These are phyloP conservation scores for Boletus tomentosulus DNA, from an alignment of 768 basidiomycete species.

Conservation along the genomic window DNA sequence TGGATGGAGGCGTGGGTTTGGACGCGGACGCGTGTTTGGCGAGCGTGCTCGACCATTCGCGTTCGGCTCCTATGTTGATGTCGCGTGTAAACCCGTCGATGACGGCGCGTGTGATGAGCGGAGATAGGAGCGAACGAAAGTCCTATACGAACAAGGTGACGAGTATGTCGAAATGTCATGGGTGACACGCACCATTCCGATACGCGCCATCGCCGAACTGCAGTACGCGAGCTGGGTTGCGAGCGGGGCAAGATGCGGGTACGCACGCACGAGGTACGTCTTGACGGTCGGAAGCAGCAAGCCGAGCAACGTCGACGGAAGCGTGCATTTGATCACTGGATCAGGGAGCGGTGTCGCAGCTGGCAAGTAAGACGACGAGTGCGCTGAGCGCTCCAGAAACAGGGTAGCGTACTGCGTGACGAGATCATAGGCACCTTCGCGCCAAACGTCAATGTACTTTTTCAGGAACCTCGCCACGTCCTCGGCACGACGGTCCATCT, in stretches of 20 bases:
- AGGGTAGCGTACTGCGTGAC: slow-evolving; percentile 87
- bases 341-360: slow-evolving; percentile 20
- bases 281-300: slow-evolving; percentile 67
- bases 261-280: slow-evolving; percentile 56
- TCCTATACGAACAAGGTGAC: slow-evolving; percentile 32
- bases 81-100: slow-evolving; percentile 51
- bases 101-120: slow-evolving; percentile 66
- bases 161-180: neutral
- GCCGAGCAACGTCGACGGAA: slow-evolving; percentile 30
- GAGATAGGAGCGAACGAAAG: slow-evolving; percentile 66
- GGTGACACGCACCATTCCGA: slow-evolving; percentile 58
- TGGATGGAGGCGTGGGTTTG: slow-evolving; percentile 38
- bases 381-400: slow-evolving; percentile 66
- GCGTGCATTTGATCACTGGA: slow-evolving; percentile 27
- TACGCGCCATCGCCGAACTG: slow-evolving; percentile 83
- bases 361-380: slow-evolving; percentile 18
- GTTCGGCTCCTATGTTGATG: slow-evolving; percentile 22
- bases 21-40: slow-evolving; percentile 17
- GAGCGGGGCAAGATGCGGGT: slow-evolving; percentile 66
- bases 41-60: slow-evolving; percentile 34
- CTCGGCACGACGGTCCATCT: slow-evolving; percentile 58
- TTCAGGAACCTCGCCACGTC: slow-evolving; percentile 77
- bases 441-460: slow-evolving; percentile 85
- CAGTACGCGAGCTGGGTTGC: slow-evolving; percentile 96
- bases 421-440: slow-evolving; percentile 90